A percentile compares a stretch with the other conserved stretches of the same genome.
phyloP scores from a whole-genome alignment of 1,139 yeast genomes.

The Pichia terricola region DNA sequence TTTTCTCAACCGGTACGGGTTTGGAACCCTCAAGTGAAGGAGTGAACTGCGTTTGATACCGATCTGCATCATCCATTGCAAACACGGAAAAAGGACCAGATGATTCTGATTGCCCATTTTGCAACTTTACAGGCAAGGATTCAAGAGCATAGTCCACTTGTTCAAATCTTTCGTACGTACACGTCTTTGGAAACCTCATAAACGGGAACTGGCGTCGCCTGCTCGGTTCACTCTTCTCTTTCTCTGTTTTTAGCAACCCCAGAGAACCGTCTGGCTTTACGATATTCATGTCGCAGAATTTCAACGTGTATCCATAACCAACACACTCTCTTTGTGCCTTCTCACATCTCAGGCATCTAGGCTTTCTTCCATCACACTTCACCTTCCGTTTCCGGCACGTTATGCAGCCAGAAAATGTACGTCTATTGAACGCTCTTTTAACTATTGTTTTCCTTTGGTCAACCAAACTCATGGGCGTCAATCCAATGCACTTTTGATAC shows the following conservation, averaged over 20 bases:
- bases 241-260: slow-evolving; percentile 3
- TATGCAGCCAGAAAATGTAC: slow-evolving; percentile 24
- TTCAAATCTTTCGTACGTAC: slow-evolving; percentile 53
- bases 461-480: too few relatives aligned
- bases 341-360: slow-evolving; percentile 22
- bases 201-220: slow-evolving; percentile 61
- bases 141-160: slow-evolving; percentile 51
- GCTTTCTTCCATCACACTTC: slow-evolving; percentile 24
- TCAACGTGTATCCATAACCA: slow-evolving; percentile 71
- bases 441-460: neutral
- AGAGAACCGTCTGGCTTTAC: slow-evolving; percentile 15
- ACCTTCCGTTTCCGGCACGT: slow-evolving; percentile 23
- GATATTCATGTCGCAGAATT: slow-evolving; percentile 51
- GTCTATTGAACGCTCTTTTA: slow-evolving; percentile 17
- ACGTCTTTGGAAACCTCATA: slow-evolving; percentile 51
- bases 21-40: neutral
- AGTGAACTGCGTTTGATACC: neutral
- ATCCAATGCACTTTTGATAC: too few relatives aligned
- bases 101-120: neutral
- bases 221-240: slow-evolving; percentile 11
- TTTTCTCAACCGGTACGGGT: too few relatives aligned
- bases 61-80: neutral
- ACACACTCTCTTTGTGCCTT: slow-evolving; percentile 51
- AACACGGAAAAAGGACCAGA: neutral
- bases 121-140: neutral